These are phyloP conservation scores for Cladorrhinum samala DNA, from an alignment of 495 filamentous ascomycete species.

Conservation along the genomic window DNA sequence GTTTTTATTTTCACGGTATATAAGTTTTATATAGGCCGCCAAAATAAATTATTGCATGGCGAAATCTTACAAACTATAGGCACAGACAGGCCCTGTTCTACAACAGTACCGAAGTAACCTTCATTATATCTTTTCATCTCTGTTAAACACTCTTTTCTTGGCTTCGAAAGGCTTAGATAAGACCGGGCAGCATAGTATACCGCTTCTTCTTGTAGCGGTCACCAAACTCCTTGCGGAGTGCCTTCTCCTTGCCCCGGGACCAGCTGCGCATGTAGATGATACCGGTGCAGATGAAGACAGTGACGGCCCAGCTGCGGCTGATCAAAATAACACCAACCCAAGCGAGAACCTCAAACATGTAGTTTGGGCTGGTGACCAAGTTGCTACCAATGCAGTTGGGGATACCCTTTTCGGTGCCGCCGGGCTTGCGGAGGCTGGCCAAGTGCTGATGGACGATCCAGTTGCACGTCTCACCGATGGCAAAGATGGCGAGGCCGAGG, in stretches of 20 bases:
- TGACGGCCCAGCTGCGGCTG: slow-evolving; percentile 65
- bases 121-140: neutral
- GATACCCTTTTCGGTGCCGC: slow-evolving; percentile 80
- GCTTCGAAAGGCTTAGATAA: slow-evolving; percentile 36
- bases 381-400: slow-evolving; percentile 80
- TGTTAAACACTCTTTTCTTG: neutral
- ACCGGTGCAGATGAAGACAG: slow-evolving; percentile 64
- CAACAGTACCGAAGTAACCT: too few species aligned
- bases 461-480: slow-evolving; percentile 73
- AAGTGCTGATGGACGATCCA: slow-evolving; percentile 71
- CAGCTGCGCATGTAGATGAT: slow-evolving; percentile 72
- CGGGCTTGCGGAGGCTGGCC: slow-evolving; percentile 65
- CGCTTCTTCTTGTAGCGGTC: slow-evolving; percentile 87
- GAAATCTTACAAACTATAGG: too few species aligned
- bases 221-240: slow-evolving; percentile 83
- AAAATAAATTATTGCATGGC: neutral
- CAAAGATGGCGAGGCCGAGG: slow-evolving; percentile 60
- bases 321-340: slow-evolving; percentile 79
- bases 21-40: neutral
- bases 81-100: too few species aligned
- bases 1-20: neutral
- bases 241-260: slow-evolving; percentile 88
- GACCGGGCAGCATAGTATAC: slow-evolving; percentile 68
- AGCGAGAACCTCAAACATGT: slow-evolving; percentile 82
- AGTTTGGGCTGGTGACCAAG: slow-evolving; percentile 92